These are phyloP conservation scores for Hordeum marinum DNA, from an alignment of 176 grass and related monocot genomes.

Conservation along the genomic window DNA sequence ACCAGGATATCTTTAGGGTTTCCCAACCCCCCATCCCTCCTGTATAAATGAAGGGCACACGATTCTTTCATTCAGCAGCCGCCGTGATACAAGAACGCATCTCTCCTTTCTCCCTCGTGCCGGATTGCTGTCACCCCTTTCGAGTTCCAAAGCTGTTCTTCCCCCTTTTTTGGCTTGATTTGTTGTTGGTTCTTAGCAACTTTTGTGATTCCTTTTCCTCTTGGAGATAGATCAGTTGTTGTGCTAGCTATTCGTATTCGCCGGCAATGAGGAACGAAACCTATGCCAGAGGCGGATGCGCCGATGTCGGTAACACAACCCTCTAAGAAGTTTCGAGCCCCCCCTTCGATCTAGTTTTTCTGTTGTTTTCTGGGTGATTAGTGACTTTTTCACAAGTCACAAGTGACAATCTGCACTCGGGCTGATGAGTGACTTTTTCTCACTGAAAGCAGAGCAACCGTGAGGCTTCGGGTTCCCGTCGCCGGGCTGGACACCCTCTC, in stretches of 20 bases:
- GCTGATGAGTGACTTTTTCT: too few species aligned
- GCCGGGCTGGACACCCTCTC: too few species aligned
- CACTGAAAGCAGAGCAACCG: too few species aligned
- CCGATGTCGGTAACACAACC: constrained; percentile 68
- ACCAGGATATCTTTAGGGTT: constrained; percentile 4
- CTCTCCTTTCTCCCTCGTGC: background rate
- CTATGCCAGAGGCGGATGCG: constrained; percentile 51
- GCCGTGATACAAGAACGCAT: background rate
- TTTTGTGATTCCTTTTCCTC: background rate
- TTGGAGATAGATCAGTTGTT: too few species aligned
- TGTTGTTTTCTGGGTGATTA: background rate
- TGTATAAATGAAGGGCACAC: background rate
- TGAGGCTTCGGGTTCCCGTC: too few species aligned
- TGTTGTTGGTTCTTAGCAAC: background rate
- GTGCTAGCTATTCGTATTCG: background rate
- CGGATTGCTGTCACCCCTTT: background rate
- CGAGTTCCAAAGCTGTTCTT: background rate
- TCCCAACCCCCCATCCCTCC: background rate
- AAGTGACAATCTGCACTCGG: too few species aligned
- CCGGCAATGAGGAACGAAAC: constrained; percentile 55
- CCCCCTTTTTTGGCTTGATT: background rate
- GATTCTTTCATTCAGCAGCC: background rate
- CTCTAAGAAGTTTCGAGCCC: constrained; percentile 96
- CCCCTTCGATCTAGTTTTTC: background rate
- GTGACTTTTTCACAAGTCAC: too few species aligned